Evolutionary conservation across 441 rosid genomes (phyloP).

Genomic region (Gossypium trilobum): DNA sequence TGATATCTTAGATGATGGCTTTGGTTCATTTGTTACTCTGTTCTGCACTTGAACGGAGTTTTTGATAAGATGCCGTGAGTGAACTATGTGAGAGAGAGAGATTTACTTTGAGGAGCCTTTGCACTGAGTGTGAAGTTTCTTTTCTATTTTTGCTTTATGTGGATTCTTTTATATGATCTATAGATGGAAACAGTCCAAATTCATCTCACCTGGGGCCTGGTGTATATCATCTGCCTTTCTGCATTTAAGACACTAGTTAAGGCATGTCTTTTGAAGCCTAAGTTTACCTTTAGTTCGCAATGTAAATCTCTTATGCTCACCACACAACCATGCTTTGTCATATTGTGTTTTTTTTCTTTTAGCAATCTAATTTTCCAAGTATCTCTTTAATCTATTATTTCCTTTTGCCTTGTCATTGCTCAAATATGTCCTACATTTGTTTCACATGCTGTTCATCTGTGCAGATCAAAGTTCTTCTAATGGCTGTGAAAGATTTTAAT

Average conservation of each 20-base stretch:
- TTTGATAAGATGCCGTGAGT: not conserved
- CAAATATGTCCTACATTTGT: not conserved
- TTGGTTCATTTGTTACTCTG: not conserved
- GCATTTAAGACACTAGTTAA: not conserved
- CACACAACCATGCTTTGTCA: slow-evolving; percentile 4
- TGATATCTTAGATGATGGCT: not conserved
- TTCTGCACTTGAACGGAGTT: not conserved
- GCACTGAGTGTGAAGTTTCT: not conserved
- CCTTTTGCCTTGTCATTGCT: not conserved
- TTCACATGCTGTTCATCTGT: slow-evolving; percentile 25
- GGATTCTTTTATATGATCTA: not conserved
- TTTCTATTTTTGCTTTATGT: not conserved
- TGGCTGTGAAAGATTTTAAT: slow-evolving; percentile 94
- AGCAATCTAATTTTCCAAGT: not conserved
- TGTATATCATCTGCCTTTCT: not conserved
- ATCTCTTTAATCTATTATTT: not conserved
- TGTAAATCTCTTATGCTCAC: not conserved
- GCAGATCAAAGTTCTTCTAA: slow-evolving; percentile 92
- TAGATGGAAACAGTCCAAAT: not conserved
- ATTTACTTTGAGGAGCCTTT: not conserved
- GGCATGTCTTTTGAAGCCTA: slow-evolving; percentile 5
- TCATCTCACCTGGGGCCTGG: not conserved
- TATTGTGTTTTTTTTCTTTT: not conserved
- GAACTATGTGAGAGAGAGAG: not conserved
- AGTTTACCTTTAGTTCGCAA: not conserved